These are phyloP conservation scores for Melaleuca quinquenervia DNA, from an alignment of 345 rosid species.

Conservation along the genomic window DNA sequence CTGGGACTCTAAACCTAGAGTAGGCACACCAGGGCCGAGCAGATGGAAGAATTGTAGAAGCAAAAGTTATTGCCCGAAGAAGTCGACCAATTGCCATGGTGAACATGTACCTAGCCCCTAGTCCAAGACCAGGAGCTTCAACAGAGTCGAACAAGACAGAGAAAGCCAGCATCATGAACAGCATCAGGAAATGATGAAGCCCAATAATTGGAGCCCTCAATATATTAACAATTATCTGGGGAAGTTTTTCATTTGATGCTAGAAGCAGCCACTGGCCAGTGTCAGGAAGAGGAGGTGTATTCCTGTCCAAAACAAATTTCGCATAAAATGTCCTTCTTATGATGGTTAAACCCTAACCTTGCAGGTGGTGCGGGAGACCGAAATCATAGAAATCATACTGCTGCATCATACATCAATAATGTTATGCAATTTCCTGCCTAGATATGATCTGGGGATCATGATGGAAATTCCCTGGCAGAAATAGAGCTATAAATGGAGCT, in stretches of 20 bases:
- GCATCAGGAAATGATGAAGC: conserved; percentile 80
- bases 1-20: conserved; percentile 52
- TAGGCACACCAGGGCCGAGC: conserved; percentile 93
- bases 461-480: background rate
- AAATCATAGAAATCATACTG: background rate
- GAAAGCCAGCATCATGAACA: conserved; percentile 83
- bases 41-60: conserved; percentile 86
- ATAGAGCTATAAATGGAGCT: background rate
- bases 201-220: conserved; percentile 79
- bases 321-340: background rate
- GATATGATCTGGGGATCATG: background rate
- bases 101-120: conserved; percentile 86
- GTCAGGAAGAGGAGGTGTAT: conserved; percentile 75
- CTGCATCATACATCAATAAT: background rate
- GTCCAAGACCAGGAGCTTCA: conserved; percentile 86
- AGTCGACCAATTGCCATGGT: conserved; percentile 92
- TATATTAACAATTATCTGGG: conserved; percentile 49
- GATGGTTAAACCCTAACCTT: background rate
- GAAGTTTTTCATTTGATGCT: conserved; percentile 82
- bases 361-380: background rate
- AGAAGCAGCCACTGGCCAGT: conserved; percentile 90
- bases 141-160: conserved; percentile 75
- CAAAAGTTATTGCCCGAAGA: conserved; percentile 78
- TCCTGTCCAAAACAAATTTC: conserved; percentile 30
- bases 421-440: background rate